Evolutionary conservation across 1,284 basidiomycete genomes (phyloP), one percentile per base, ranked within the genome.

Genomic region (Coriolopsis trogii): DNA sequence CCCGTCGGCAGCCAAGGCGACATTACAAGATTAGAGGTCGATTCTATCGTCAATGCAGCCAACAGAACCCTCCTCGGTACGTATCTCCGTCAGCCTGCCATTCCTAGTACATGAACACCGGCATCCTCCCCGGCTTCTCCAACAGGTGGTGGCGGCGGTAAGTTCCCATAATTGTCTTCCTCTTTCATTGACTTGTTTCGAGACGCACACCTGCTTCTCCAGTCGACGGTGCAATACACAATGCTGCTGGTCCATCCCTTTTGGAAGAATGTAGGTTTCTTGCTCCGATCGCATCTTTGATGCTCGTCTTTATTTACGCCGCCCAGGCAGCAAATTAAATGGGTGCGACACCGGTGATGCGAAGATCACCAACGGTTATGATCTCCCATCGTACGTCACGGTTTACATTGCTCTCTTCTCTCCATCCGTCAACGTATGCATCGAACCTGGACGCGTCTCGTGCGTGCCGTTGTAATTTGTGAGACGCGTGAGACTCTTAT

Each of bases 141-240:
- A 33, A 38, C 49, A 87, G 87, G 85, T 37, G 87, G 87, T 5
- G 84, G 87, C 1, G 87, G 88, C 67, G 86, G 87, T 87, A 60
- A 54, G 75, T 65, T 38, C 15, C 49, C 18, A 56, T 38, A 28
- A 36, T 16, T 13, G 26, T 31, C 20, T 16, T 15, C 21, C 36
- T 21, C 25, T 23, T 39, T 40, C 15, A 40, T 36, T 3, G 23
- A 10, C 45, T 16, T 39, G 45, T 23, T 9, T 18, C 7, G 18
- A 28, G n/a, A 20, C 29, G 34, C n/a, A 1, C 23, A 8, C 24
- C n/a, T 42, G 13, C 6, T 24, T 16, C 24, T 39, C 21, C 59
- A 89, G 91, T 93, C 28, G 91, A 93, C 65, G 91, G 92, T 3
- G 89, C 90, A 2, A 94, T 95, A 41, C 95, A 98, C 70, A 67